Conservation (phyloP, 208 protist genomes). For the Wallacemonas sp. region DNA sequence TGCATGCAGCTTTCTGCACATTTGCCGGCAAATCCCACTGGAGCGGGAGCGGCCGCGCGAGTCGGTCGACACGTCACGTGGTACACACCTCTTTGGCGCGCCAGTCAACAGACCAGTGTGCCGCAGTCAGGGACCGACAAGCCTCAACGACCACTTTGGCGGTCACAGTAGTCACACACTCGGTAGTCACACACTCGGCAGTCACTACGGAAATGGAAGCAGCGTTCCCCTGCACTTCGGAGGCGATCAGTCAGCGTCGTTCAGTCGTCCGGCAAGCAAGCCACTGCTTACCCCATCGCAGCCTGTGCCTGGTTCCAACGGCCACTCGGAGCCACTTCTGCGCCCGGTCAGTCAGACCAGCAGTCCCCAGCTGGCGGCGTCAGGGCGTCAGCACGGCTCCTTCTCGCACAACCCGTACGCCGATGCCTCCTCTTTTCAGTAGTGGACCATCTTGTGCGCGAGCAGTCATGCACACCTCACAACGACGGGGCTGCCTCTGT, state of each 20-base stretch:
- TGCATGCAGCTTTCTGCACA: constrained; percentile 84
- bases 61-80: not conserved
- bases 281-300: not conserved
- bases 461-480: no score
- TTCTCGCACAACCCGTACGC: constrained; percentile 77
- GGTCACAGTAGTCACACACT: no score
- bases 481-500: no score
- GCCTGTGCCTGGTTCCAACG: not conserved
- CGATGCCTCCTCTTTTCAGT: constrained; percentile 51
- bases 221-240: not conserved
- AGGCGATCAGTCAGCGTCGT: not conserved
- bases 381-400: constrained; percentile 17
- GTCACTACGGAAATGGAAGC: not conserved
- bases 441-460: not conserved
- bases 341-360: constrained; percentile 11
- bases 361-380: not conserved
- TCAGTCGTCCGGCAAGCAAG: not conserved
- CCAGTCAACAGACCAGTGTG: not conserved
- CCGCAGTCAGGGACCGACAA: not conserved
- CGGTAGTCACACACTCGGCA: no score
- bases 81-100: not conserved
- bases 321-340: constrained; percentile 18
- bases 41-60: not conserved
- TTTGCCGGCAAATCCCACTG: constrained; percentile 59
- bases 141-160: constrained; percentile 1